Evolutionary conservation across 1,284 basidiomycete genomes (phyloP), one percentile per base, ranked within the genome.

Genomic region (Flammula alnicola): DNA sequence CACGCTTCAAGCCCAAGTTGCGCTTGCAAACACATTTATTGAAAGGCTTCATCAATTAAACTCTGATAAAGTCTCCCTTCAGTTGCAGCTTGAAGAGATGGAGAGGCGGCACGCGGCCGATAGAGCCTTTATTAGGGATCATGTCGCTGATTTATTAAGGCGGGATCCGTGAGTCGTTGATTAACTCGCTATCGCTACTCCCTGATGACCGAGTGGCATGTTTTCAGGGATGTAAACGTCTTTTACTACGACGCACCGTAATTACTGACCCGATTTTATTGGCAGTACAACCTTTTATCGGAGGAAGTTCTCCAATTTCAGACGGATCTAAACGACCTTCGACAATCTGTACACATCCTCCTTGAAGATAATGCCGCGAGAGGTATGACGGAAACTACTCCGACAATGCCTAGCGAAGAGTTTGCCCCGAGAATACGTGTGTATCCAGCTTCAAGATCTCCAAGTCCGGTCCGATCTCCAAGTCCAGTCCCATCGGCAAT

Each of bases 301-400:
- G 48, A 49, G n/a, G 40, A 47, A 41, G 49, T 51, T 7, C 23
- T 51, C 4, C 43, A 41, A 31, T 51, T 51, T 35, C 49, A 38
- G 12, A 41, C 14, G 22, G 49, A 51, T 20, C 46, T 51, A 27
- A 51, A 51, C 22, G 49, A 46, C 9, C 30, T 37, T n/a, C 44
- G 44, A 33, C n/a, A n/a, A 27, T 7, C 10, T 2, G 2, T 39
- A 22, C 32, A 30, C 33, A 20, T 12, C 3, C 33, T 16, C 17
- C 17, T 12, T 19, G 30, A 8, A 20, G 16, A 20, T n/a, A 32
- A 17, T n/a, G 31, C 8, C 22, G 11, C 16, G 19, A 23, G 14
- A n/a, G n/a, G n/a, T 7, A 3, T 16, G 17, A 17, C 11, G 0
- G 17, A 19, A 14, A 2, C 26, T 10, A n/a, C 26, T 16, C 39